phyloP scores from a whole-genome alignment of 805 yeast species.

The Yamadazyma philogaea region DNA sequence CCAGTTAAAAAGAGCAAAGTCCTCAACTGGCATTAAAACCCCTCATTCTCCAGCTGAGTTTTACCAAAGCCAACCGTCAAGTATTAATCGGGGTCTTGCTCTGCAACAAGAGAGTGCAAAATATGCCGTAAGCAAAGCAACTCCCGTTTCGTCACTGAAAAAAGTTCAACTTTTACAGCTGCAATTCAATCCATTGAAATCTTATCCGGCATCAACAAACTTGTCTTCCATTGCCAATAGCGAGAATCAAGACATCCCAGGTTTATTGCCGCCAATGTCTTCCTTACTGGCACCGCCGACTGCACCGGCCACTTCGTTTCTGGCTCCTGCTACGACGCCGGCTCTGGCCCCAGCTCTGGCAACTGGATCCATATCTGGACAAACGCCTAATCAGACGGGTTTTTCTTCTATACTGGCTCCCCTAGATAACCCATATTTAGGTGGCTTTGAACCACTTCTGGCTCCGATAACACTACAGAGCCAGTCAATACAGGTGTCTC shows the following conservation, averaged over 20 bases:
- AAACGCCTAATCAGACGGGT: background rate
- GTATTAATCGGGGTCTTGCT: background rate
- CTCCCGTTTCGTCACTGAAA: constrained; percentile 1
- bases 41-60: background rate
- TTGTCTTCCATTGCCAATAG: constrained; percentile 47
- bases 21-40: constrained; percentile 16
- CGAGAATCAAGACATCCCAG: constrained; percentile 1
- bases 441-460: background rate
- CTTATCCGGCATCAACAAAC: constrained; percentile 52
- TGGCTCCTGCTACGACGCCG: background rate
- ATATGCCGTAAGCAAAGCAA: constrained; percentile 1
- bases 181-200: constrained; percentile 25
- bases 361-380: background rate
- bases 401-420: background rate
- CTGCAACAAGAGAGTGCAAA: background rate
- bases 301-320: background rate
- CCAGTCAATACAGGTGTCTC: background rate
- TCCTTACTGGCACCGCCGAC: background rate
- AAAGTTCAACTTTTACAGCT: constrained; percentile 27
- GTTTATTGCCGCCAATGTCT: constrained; percentile 30
- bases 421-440: background rate
- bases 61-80: constrained; percentile 5
- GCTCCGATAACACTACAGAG: background rate
- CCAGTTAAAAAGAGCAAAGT: constrained; percentile 37
- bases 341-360: constrained; percentile 6